Percentiles rank a stretch among this genome's conserved stretches.
Conservation (phyloP, 176 grass and related monocot species). For the Urochloa ruziziensis region DNA sequence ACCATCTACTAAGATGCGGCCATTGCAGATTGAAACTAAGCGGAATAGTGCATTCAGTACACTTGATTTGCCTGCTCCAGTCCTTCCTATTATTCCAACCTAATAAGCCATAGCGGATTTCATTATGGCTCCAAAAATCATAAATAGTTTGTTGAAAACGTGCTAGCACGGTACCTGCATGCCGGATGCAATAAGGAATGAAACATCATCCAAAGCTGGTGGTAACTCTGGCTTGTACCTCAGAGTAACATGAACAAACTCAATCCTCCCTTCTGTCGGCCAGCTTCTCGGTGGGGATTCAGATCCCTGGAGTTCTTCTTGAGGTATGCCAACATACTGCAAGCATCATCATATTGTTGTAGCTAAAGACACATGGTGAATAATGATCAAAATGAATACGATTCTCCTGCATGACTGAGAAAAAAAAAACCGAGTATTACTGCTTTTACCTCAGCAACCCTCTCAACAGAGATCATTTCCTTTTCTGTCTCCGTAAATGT, state of each 20-base stretch:
- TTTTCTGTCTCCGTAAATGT: conserved; percentile 97
- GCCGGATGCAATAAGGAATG: conserved; percentile 66
- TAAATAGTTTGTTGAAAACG: neutral
- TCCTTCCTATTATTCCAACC: conserved; percentile 96
- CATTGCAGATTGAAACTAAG: conserved; percentile 67
- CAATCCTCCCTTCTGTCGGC: conserved; percentile 72
- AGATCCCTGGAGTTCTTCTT: conserved; percentile 73
- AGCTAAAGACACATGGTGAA: conserved; percentile 2
- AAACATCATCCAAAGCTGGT: conserved; percentile 64
- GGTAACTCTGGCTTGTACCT: conserved; percentile 76
- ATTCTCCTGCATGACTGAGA: too few relatives aligned
- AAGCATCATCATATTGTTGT: conserved; percentile 18
- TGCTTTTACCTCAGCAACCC: conserved; percentile 69
- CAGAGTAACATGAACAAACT: conserved; percentile 78
- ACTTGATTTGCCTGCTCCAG: conserved; percentile 97
- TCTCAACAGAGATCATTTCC: conserved; percentile 97
- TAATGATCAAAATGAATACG: neutral
- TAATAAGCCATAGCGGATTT: conserved; percentile 37
- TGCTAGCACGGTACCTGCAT: conserved; percentile 56
- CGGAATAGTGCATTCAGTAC: conserved; percentile 86
- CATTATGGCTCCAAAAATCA: neutral
- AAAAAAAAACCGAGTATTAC: too few relatives aligned
- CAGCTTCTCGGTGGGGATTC: conserved; percentile 47
- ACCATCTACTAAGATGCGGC: conserved; percentile 73
- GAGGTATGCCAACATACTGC: conserved; percentile 79